Conservation (phyloP, 2,329 filamentous ascomycete genomes). For the Aspergillus melleus region DNA sequence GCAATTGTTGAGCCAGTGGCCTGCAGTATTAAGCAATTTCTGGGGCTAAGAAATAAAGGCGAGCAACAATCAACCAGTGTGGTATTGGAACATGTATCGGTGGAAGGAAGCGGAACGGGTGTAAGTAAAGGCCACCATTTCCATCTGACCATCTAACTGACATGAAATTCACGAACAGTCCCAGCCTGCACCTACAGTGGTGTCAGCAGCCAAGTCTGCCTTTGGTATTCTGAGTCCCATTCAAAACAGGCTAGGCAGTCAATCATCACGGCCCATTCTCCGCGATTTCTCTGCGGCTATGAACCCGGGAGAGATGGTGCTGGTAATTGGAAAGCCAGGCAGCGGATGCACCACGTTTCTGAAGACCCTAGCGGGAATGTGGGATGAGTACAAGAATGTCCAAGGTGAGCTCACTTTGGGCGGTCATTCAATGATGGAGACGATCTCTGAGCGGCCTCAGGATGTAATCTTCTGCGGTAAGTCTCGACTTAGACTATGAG, state of each 20-base stretch:
- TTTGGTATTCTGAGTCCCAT: constrained; percentile 39
- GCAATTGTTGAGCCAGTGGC: too few relatives aligned
- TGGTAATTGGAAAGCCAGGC: constrained; percentile 74
- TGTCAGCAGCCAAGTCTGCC: constrained; percentile 8
- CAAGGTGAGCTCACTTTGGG: constrained; percentile 61
- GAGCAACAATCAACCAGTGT: not conserved
- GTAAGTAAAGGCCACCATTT: not conserved
- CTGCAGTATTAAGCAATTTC: not conserved
- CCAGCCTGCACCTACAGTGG: constrained; percentile 4
- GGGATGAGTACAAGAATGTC: constrained; percentile 57
- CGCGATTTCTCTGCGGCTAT: not conserved
- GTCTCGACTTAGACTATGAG: not conserved
- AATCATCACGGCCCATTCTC: constrained; percentile 1
- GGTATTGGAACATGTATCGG: not conserved
- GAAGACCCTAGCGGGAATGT: constrained; percentile 65
- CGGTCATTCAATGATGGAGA: not conserved
- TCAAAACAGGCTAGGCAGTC: constrained; percentile 52
- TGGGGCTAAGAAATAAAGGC: not conserved
- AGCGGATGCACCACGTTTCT: constrained; percentile 69
- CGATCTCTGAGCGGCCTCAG: not conserved
- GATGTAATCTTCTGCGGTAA: constrained; percentile 41
- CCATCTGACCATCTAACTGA: not conserved
- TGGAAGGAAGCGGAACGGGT: not conserved
- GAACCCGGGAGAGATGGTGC: constrained; percentile 64
- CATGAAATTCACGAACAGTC: not conserved